Evolutionary conservation across 1,284 basidiomycete species (phyloP).

Genomic region (Rhodotorula mucilaginosa): DNA sequence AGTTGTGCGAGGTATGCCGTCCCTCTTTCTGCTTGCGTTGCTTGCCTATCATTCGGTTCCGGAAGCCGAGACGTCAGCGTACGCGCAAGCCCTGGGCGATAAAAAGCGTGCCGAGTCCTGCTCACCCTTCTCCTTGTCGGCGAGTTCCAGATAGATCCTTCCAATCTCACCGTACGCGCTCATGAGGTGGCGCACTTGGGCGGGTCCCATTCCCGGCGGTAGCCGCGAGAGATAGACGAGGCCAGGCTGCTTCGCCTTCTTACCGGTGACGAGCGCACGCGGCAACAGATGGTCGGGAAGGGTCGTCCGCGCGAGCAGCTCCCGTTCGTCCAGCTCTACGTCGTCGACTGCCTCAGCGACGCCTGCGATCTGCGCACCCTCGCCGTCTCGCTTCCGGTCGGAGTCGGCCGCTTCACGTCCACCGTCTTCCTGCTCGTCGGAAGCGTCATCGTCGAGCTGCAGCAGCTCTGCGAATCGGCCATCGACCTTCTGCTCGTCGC

Average conservation of each 20-base stretch:
- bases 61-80: background rate
- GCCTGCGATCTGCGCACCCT: background rate
- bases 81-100: slow-evolving; percentile 42
- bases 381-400: background rate
- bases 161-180: slow-evolving; percentile 45
- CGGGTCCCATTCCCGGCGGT: slow-evolving; percentile 97
- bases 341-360: slow-evolving; percentile 5
- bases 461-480: slow-evolving; percentile 27
- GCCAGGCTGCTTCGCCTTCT: slow-evolving; percentile 56
- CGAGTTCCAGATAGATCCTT: slow-evolving; percentile 44
- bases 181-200: slow-evolving; percentile 87
- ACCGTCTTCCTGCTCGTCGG: slow-evolving; percentile 6
- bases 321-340: slow-evolving; percentile 14
- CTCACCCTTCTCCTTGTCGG: slow-evolving; percentile 23
- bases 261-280: slow-evolving; percentile 12
- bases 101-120: background rate
- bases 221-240: slow-evolving; percentile 92
- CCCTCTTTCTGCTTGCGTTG: slow-evolving; percentile 69
- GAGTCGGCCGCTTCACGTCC: background rate
- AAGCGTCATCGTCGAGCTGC: slow-evolving; percentile 9
- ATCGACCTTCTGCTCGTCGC: slow-evolving; percentile 9
- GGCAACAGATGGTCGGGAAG: slow-evolving; percentile 38
- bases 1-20: slow-evolving; percentile 58
- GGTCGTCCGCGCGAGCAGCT: slow-evolving; percentile 13
- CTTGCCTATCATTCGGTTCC: slow-evolving; percentile 62